Conservation (phyloP, 768 basidiomycete genomes). For the Leucogyrophana mollusca region DNA sequence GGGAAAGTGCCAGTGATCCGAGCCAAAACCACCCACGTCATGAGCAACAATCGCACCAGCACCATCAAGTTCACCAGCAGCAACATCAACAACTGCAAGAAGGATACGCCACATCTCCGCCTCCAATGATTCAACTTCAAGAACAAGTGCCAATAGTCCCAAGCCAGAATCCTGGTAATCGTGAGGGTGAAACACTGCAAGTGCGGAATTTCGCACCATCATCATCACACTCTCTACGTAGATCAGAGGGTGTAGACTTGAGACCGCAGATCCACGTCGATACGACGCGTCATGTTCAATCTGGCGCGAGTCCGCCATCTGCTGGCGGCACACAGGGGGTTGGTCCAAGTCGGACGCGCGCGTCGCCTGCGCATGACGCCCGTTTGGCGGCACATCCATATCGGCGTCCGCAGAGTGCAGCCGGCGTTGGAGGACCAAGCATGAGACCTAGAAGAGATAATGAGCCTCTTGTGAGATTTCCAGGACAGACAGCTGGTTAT, state of each 20-base stretch:
- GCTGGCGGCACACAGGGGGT: slow-evolving; percentile 18
- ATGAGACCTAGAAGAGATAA: slow-evolving; percentile 27
- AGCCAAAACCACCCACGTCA: slow-evolving; percentile 8
- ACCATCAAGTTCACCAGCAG: slow-evolving; percentile 36
- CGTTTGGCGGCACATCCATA: slow-evolving; percentile 27
- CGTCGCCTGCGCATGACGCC: slow-evolving; percentile 19
- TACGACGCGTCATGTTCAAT: slow-evolving; percentile 23
- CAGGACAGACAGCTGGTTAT: slow-evolving; percentile 16
- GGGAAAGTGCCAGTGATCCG: slow-evolving; percentile 41
- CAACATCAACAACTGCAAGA: slow-evolving; percentile 24
- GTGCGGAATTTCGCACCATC: slow-evolving; percentile 19
- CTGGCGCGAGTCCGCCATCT: slow-evolving; percentile 27
- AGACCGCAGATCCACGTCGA: slow-evolving; percentile 32
- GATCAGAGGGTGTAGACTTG: slow-evolving; percentile 22
- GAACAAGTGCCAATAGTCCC: slow-evolving; percentile 29
- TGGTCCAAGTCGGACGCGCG: slow-evolving; percentile 26
- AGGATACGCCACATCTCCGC: slow-evolving; percentile 15
- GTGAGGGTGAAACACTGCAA: slow-evolving; percentile 24
- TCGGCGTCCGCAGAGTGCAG: slow-evolving; percentile 27
- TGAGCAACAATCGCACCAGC: slow-evolving; percentile 40
- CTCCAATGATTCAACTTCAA: slow-evolving; percentile 19
- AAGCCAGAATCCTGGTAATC: slow-evolving; percentile 21
- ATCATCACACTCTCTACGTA: slow-evolving; percentile 8
- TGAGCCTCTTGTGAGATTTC: slow-evolving; percentile 29
- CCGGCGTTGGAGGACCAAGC: slow-evolving; percentile 14